phyloP scores from a whole-genome alignment of 331 rosid genomes.

The Rosa hybrid region DNA sequence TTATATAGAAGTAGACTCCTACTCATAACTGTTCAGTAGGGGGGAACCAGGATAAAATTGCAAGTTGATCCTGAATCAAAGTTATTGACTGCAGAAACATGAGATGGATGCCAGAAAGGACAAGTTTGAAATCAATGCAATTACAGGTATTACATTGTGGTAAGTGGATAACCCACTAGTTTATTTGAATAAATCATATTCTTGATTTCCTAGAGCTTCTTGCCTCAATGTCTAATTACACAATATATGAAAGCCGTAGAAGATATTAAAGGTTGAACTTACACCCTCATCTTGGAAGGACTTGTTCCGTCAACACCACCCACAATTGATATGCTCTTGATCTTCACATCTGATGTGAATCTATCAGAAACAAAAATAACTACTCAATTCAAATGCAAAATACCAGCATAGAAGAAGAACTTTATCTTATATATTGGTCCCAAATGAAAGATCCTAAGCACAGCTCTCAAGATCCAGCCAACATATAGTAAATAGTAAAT shows the following conservation, averaged over 20 bases:
- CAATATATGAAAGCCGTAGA: slow-evolving; percentile 26
- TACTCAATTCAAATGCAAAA: not conserved
- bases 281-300: slow-evolving; percentile 97
- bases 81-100: not conserved
- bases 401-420: not conserved
- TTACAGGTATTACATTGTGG: not conserved
- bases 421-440: not conserved
- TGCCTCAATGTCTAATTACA: slow-evolving; percentile 10
- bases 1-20: too few relatives aligned
- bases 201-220: slow-evolving; percentile 1
- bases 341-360: slow-evolving; percentile 95
- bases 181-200: not conserved
- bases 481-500: not conserved
- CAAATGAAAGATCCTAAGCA: not conserved
- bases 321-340: slow-evolving; percentile 84
- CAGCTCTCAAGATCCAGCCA: slow-evolving; percentile 1
- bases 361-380: slow-evolving; percentile 34
- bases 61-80: not conserved
- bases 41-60: not conserved
- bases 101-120: not conserved
- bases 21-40: too few relatives aligned
- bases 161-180: not conserved
- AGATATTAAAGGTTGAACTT: slow-evolving; percentile 32
- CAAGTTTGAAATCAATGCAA: not conserved
- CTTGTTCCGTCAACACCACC: slow-evolving; percentile 88